Evolutionary conservation across 192 early-diverging fungal species (phyloP), one percentile per base, ranked within the genome.

Genomic region (Phlyctochytrium planicorne): DNA sequence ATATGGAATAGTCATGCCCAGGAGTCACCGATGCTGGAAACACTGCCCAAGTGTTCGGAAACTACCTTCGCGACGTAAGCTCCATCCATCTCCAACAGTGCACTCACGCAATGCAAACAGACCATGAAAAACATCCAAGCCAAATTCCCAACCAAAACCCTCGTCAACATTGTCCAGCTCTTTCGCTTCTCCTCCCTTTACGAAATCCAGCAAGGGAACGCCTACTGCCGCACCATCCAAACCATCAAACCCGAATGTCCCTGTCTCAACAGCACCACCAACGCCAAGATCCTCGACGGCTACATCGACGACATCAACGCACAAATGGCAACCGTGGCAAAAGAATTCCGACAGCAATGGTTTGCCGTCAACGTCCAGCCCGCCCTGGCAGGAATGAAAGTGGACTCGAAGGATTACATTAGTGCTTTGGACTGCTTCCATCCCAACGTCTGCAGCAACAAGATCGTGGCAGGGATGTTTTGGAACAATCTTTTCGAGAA

Each of bases 281-380:
- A 47, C 40, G 10, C 10, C 40, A 20, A 6, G 40, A 47, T 20
- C 40, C 6, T 47, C 10, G 40, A 47, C 40, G 6, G 10, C 40
- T 47, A 47, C 40, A 20, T 20, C 40, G 40, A 14, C 20, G 10
- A 47, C 10, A 14, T 14, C 40, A 47, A 47, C 40, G 10, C 6
- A 20, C 40, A 20, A 6, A 47, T 47, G 10, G 20, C 10, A 6
- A 47, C 6, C 10, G 40, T 47, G 10, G 6, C 40, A 6, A 20
- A 6, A 6, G 40, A 47, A 20, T 47, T 47, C 40, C 40, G 20
- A 20, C 20, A 14, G 10, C 10, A 47, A 6, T 14, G 20, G 10
- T 47, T 47, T 47, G 40, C 20, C 40, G 40, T 47, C 40, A 47
- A 47, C 40, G 40, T 47, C 40, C 40, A 47, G 40, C 40, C 40